These are phyloP conservation scores for Neopestalotiopsis rosae DNA, from an alignment of 2,329 filamentous ascomycete species.

Conservation along the genomic window DNA sequence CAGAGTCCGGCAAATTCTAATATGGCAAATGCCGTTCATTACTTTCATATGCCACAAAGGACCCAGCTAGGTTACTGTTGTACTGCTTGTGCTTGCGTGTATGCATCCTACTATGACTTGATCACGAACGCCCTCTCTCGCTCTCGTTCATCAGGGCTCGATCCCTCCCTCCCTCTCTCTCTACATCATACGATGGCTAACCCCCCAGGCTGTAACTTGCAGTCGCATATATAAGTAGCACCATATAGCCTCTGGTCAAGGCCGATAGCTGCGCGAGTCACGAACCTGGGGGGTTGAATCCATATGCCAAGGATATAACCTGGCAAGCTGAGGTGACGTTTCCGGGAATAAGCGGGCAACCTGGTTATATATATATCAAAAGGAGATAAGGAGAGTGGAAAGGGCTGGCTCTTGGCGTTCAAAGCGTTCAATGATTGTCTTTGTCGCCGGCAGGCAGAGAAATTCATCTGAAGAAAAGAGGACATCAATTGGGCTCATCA, in stretches of 20 bases:
- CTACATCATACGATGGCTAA: not conserved
- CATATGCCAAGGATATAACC: not conserved
- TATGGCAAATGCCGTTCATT: not conserved
- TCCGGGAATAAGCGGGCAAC: not conserved
- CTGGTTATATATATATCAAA: not conserved
- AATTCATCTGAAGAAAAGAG: too few relatives aligned
- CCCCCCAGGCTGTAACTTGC: not conserved
- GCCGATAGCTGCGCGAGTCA: not conserved
- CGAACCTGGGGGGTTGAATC: not conserved
- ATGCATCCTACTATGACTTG: not conserved
- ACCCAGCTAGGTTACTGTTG: too few relatives aligned
- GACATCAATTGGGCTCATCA: too few relatives aligned
- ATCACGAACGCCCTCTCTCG: not conserved
- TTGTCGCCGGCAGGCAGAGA: too few relatives aligned
- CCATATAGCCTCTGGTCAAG: not conserved
- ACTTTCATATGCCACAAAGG: not conserved
- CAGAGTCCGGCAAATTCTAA: not conserved
- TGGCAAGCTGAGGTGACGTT: not conserved
- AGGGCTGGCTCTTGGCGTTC: not conserved
- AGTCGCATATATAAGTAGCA: not conserved
- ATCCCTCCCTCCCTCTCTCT: not conserved
- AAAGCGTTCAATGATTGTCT: too few relatives aligned
- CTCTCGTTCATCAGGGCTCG: not conserved
- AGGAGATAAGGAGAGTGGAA: not conserved
- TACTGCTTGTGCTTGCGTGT: not conserved